phyloP scores from a whole-genome alignment of 2,329 filamentous ascomycete species.

The Phyllosticta citrichinensis region DNA sequence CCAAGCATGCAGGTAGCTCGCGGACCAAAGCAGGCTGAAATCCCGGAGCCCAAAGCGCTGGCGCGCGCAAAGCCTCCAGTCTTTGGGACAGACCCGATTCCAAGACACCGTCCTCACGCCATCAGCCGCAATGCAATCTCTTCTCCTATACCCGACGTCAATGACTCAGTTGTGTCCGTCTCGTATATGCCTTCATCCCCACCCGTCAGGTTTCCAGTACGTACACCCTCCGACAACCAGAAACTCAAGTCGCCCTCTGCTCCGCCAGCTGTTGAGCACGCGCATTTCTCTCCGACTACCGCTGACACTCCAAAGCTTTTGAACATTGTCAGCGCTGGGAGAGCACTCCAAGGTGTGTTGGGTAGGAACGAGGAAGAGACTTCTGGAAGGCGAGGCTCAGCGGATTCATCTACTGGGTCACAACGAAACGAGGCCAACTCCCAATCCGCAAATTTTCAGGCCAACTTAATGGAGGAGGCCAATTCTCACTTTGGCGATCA shows the following conservation, averaged over 20 bases:
- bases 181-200: conserved; percentile 14
- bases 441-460: conserved; percentile 25
- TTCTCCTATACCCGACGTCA: conserved; percentile 1
- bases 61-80: not conserved
- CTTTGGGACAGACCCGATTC: conserved; percentile 4
- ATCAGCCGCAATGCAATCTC: not conserved
- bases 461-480: conserved; percentile 28
- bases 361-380: conserved; percentile 17
- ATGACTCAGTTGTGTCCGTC: conserved; percentile 5
- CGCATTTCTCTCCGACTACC: conserved; percentile 10
- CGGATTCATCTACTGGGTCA: not conserved
- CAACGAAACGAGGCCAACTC: not conserved
- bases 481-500: conserved; percentile 30
- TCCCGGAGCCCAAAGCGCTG: not conserved
- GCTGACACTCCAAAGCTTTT: conserved; percentile 15
- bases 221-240: conserved; percentile 21
- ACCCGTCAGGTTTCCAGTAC: conserved; percentile 15
- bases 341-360: conserved; percentile 28
- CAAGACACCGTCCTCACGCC: not conserved
- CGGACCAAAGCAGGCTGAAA: conserved; percentile 14
- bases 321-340: conserved; percentile 27
- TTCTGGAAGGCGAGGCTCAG: not conserved
- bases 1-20: conserved; percentile 21
- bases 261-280: conserved; percentile 21
- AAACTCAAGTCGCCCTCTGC: conserved; percentile 17